These are phyloP conservation scores for Teratosphaeria destructans DNA, from an alignment of 2,329 filamentous ascomycete species.

Conservation along the genomic window DNA sequence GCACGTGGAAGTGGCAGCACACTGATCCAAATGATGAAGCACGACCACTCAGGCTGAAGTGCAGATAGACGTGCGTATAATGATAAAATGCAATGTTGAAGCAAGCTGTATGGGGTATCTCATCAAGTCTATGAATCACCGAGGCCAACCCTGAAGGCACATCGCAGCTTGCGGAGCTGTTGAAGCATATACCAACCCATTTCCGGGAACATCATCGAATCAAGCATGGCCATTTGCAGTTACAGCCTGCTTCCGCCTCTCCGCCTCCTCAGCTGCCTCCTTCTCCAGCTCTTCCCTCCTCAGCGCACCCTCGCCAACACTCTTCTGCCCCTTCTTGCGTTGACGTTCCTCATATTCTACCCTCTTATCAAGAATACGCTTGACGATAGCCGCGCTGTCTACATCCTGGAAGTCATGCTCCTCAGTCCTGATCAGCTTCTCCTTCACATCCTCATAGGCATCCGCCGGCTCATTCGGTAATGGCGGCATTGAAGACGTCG, in stretches of 20 bases:
- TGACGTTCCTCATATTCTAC: slow-evolving; percentile 87
- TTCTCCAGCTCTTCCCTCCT: slow-evolving; percentile 22
- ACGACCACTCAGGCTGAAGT: too few relatives aligned
- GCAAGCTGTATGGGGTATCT: background rate
- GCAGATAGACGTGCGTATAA: background rate
- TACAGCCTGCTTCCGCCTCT: background rate
- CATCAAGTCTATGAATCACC: background rate
- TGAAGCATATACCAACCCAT: background rate
- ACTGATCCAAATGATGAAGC: too few relatives aligned
- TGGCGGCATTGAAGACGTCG: slow-evolving; percentile 73
- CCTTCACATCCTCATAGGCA: slow-evolving; percentile 65
- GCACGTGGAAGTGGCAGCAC: too few relatives aligned
- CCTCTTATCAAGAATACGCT: slow-evolving; percentile 76
- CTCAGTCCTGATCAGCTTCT: slow-evolving; percentile 70
- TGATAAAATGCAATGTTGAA: background rate
- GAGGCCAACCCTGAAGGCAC: background rate
- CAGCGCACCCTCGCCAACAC: slow-evolving; percentile 54
- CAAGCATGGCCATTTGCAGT: background rate
- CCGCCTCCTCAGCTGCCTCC: slow-evolving; percentile 9
- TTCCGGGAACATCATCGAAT: background rate
- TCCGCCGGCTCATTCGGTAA: slow-evolving; percentile 18
- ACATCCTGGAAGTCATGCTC: slow-evolving; percentile 73
- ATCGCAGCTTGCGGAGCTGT: background rate
- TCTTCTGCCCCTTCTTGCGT: slow-evolving; percentile 80
- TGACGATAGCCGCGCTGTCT: slow-evolving; percentile 86